Percentiles rank a stretch among this genome's conserved stretches.
Evolutionary conservation across 208 protist genomes (phyloP).

Genomic region (Leishmania gerbilli): DNA sequence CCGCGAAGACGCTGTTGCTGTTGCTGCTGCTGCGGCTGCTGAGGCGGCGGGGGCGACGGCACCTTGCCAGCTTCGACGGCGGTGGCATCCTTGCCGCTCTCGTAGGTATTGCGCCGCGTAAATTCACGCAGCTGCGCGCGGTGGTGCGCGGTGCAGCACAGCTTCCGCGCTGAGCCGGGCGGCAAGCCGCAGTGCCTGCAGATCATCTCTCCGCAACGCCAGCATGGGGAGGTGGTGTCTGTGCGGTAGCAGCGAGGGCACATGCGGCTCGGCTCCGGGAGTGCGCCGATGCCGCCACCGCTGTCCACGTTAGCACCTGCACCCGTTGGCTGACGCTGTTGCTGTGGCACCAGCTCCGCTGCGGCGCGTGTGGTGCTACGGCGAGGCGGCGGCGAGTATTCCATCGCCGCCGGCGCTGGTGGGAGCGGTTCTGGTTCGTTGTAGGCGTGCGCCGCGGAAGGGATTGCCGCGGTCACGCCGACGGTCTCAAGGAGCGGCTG

Average conservation of each 20-base stretch:
- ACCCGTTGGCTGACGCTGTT: not conserved
- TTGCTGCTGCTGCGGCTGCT: not conserved
- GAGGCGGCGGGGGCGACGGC: not conserved
- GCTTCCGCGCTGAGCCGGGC: constrained; percentile 19
- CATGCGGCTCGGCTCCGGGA: constrained; percentile 27
- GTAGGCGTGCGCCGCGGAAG: constrained; percentile 14
- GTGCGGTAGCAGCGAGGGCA: constrained; percentile 46
- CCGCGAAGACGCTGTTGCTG: constrained; percentile 3
- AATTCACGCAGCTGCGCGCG: constrained; percentile 28
- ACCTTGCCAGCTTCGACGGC: not conserved
- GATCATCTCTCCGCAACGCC: constrained; percentile 45
- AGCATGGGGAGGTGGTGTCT: constrained; percentile 54
- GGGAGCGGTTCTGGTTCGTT: constrained; percentile 26
- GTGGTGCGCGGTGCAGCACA: constrained; percentile 46
- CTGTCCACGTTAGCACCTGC: not conserved
- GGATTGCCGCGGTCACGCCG: not conserved
- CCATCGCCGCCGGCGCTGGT: constrained; percentile 1
- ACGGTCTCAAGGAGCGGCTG: not conserved
- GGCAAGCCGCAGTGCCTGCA: constrained; percentile 56
- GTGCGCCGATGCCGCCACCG: constrained; percentile 1
- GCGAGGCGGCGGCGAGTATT: constrained; percentile 17
- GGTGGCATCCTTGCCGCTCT: not conserved
- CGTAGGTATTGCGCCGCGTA: constrained; percentile 3
- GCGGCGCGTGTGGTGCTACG: constrained; percentile 24
- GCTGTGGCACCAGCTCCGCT: not conserved